Evolutionary conservation across 768 basidiomycete genomes (phyloP), one percentile per base, ranked within the genome.

Genomic region (Suillus discolor): DNA sequence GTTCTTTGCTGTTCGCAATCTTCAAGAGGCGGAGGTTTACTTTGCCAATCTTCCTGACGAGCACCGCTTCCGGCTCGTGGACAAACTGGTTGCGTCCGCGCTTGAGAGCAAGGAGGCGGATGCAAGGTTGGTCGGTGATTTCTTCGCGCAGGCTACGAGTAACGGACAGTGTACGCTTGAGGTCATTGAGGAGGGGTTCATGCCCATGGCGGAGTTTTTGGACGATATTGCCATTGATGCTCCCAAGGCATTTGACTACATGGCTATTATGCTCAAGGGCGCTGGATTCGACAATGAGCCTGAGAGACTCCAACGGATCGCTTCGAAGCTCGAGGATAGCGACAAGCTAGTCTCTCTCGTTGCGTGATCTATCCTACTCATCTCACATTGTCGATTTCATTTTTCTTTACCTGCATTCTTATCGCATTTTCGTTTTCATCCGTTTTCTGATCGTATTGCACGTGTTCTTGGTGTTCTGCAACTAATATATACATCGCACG

Each of bases 21-120:
- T 97, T 65, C 89, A 90, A 42, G 97, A 97, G 77, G 95, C 93
- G 15, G 93, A 94, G 70, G 85, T 85, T 28, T 96, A 96, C 82
- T 95, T 97, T 80, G 83, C 85, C 62, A 85, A 81, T 23, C 82
- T 98, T 34, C 89, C 94, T 8, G 77, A 83, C 36, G 83, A 83
- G 65, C 84, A 90, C 71, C 90, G 91, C 42, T 78, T 77, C 65
- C 79, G 78, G 25, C 84, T 99, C 38, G 87, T 97, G 68, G 88
- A 92, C 54, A 89, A 89, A 75, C 79, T 99, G 55, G 85, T 91
- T 54, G 84, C 83, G 18, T 83, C 81, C 28, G 93, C 91, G 1
- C 82, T 97, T 69, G 91, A 96, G 74, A 84, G 87, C 68, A 98
- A 95, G 80, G 88, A 91, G 74, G 83, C 85, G 9, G 93, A 96